Evolutionary conservation across 257 asterid genomes (phyloP).

Genomic region (Solanum commersonii): DNA sequence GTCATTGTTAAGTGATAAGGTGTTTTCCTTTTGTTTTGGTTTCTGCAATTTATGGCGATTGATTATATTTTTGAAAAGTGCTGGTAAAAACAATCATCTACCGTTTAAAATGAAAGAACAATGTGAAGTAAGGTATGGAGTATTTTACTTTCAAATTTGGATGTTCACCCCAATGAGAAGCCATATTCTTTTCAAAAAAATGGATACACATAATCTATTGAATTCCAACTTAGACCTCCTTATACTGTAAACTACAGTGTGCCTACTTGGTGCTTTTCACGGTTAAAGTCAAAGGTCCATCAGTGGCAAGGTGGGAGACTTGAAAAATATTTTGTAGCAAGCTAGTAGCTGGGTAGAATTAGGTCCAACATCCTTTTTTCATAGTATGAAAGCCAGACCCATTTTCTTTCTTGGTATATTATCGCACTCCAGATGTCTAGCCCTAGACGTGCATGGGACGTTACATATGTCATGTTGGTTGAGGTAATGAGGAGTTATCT

Average conservation of each 20-base stretch:
- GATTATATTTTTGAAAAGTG: neutral
- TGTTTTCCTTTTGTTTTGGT: neutral
- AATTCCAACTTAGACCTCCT: neutral
- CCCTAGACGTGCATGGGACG: neutral
- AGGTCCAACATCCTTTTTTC: neutral
- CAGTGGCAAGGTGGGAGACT: neutral
- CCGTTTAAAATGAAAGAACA: neutral
- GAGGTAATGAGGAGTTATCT: neutral
- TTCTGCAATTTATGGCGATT: neutral
- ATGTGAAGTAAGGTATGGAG: neutral
- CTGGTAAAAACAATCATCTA: neutral
- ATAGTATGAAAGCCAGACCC: neutral
- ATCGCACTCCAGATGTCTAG: neutral
- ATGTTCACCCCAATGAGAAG: neutral
- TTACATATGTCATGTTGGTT: neutral
- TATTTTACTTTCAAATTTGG: neutral
- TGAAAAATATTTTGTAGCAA: neutral
- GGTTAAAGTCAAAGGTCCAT: neutral
- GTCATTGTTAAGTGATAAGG: neutral
- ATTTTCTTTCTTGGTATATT: neutral
- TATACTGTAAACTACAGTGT: neutral
- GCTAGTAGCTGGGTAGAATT: neutral
- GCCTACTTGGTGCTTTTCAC: neutral
- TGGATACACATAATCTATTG: neutral
- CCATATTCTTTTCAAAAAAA: neutral